Evolutionary conservation across 106 monocot species (phyloP).

Genomic region (Dendrobium huoshanense): DNA sequence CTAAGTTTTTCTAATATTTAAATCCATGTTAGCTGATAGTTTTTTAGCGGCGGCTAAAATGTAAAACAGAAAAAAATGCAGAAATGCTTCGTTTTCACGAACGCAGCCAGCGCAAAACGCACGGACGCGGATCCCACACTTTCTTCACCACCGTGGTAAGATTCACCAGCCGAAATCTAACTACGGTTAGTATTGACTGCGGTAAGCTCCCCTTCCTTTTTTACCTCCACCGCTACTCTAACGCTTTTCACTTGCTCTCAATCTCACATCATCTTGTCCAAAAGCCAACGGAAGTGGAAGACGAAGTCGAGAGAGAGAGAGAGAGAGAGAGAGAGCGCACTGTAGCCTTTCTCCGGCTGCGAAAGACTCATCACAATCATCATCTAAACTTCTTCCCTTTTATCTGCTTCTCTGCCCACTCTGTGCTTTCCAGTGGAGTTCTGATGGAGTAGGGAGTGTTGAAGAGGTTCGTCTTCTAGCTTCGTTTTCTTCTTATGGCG

Average conservation of each 20-base stretch:
- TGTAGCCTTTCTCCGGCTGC: background rate
- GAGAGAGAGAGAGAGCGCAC: background rate
- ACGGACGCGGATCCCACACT: background rate
- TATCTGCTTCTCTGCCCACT: background rate
- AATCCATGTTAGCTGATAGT: no score
- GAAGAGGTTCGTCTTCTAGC: background rate
- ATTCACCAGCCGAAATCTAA: background rate
- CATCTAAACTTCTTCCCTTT: background rate
- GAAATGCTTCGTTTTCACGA: background rate
- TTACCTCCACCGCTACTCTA: background rate
- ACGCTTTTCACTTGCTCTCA: background rate
- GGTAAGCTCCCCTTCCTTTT: background rate
- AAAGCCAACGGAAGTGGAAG: background rate
- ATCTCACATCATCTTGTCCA: background rate
- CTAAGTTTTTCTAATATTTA: no score
- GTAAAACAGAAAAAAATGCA: no score
- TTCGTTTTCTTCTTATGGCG: background rate
- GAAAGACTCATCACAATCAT: background rate
- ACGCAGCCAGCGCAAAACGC: background rate
- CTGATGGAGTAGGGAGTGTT: background rate
- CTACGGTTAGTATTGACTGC: background rate
- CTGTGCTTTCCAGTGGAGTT: background rate
- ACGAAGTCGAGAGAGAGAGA: background rate
- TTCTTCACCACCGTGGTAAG: background rate
- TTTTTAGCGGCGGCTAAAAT: no score